A percentile compares a stretch with the other conserved stretches of the same genome.
Evolutionary conservation across 2,329 filamentous ascomycete genomes (phyloP).

Genomic region (Ceratocystis papillata): DNA sequence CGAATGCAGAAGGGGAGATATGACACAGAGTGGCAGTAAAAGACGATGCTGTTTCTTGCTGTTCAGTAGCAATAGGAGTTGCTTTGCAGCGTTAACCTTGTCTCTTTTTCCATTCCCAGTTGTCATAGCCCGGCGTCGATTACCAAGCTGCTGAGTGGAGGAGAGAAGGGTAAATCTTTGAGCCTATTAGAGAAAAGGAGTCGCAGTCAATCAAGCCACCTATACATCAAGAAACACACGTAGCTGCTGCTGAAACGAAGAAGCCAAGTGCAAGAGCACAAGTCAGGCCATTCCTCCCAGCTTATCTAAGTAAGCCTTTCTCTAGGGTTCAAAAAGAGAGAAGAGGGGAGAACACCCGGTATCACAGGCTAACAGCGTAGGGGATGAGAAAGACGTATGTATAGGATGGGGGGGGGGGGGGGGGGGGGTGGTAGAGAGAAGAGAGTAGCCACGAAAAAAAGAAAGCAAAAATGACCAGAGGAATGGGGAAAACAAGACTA

Average conservation of each 20-base stretch:
- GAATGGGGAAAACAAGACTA: conserved; percentile 11
- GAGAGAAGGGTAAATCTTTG: not conserved
- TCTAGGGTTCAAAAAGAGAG: not conserved
- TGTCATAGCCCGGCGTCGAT: not conserved
- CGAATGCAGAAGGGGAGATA: not conserved
- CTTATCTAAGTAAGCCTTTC: conserved; percentile 12
- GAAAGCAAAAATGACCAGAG: not conserved
- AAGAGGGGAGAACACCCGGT: not conserved
- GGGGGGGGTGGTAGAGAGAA: not conserved
- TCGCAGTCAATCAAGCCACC: not conserved
- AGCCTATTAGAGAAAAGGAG: not conserved
- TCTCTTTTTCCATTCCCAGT: not conserved
- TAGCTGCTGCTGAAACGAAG: not conserved
- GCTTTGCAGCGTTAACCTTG: not conserved
- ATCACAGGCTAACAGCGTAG: conserved; percentile 5
- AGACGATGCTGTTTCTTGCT: not conserved
- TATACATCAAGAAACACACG: not conserved
- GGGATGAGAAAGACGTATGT: not conserved
- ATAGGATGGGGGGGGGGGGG: not conserved
- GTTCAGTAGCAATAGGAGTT: not conserved
- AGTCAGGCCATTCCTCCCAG: conserved; percentile 1
- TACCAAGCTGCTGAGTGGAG: not conserved
- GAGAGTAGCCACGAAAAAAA: conserved; percentile 7
- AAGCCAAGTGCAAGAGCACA: conserved; percentile 5
- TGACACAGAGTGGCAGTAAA: not conserved